These are phyloP conservation scores for Thymus quinquecostatus DNA, from an alignment of 257 asterid genomes.

Conservation along the genomic window DNA sequence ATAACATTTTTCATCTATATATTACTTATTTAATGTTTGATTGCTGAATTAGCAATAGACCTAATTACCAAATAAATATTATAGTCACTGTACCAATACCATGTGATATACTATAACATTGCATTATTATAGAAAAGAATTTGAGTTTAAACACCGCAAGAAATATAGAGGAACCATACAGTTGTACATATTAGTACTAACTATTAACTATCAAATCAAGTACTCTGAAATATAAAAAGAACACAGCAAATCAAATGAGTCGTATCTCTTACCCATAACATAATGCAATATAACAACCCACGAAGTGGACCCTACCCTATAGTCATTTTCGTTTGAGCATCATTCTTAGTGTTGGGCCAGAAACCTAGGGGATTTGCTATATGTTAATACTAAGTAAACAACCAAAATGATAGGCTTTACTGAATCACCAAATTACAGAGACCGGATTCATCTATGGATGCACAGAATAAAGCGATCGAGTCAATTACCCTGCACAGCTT, in stretches of 20 bases:
- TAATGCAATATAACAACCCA: neutral
- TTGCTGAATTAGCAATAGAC: no score
- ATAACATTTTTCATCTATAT: neutral
- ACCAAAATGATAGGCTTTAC: neutral
- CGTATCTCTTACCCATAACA: neutral
- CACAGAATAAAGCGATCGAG: neutral
- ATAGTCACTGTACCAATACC: no score
- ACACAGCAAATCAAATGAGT: neutral
- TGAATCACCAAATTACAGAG: neutral
- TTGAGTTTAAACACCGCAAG: neutral
- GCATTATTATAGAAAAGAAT: no score
- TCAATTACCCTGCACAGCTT: neutral
- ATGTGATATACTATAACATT: no score
- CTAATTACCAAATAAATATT: no score
- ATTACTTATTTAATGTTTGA: neutral
- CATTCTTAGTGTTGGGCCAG: neutral
- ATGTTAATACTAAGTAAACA: neutral
- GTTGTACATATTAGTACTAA: no score
- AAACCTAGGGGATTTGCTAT: neutral
- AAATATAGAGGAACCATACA: neutral
- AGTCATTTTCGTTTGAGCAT: neutral
- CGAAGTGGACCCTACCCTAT: neutral
- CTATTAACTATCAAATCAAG: neutral
- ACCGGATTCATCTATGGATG: neutral
- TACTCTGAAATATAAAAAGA: neutral